Evolutionary conservation across 2,329 filamentous ascomycete genomes (phyloP), one percentile per base, ranked within the genome.

Genomic region (Beauveria scarabaeidicola): DNA sequence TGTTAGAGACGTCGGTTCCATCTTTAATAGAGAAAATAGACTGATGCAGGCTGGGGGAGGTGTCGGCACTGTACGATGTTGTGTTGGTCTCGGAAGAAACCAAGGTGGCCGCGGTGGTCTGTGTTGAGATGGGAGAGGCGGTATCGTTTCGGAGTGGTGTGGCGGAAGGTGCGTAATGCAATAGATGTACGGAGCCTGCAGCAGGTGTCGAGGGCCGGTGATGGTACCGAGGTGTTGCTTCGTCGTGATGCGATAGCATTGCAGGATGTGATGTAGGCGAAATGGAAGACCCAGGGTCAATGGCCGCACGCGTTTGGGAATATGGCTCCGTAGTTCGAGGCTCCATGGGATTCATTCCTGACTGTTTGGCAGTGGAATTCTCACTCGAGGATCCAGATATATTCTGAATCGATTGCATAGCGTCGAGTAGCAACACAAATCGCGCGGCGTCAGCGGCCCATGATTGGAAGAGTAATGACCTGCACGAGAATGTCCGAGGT

Each of bases 11-110:
- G 70, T 82, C 79, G 70, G 75, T 73, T 62, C 79, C 80, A 75
- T 83, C 81, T 70, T 78, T 78, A 63, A 81, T 73, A 62, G 80
- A 79, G 69, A 82, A 83, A 67, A 81, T 79, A 65, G 76, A 78
- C 68, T 82, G 79, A 58, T 74, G 70, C 65, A 74, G 71, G 64
- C 70, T 78, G 65, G 77, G 77, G 68, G 81, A 82, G 66, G 78
- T 77, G 65, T 81, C 77, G 69, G 67, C 56, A 62, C 61, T 63
- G 56, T 63, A 64, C 61, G 61, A 63, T 55, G 61, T 61, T 58
- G 51, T 64, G 13, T 70, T 68, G 57, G 72, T 75, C 64, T 70
- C 68, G 59, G 66, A 64, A 57, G 72, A 70, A 29, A 69, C 71
- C 60, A 72, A 67, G 46, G 72, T 73, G 41, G 68, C 70, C 60